These are phyloP conservation scores for Hymenoscyphus occultus DNA, from an alignment of 2,329 filamentous ascomycete genomes.

Conservation along the genomic window DNA sequence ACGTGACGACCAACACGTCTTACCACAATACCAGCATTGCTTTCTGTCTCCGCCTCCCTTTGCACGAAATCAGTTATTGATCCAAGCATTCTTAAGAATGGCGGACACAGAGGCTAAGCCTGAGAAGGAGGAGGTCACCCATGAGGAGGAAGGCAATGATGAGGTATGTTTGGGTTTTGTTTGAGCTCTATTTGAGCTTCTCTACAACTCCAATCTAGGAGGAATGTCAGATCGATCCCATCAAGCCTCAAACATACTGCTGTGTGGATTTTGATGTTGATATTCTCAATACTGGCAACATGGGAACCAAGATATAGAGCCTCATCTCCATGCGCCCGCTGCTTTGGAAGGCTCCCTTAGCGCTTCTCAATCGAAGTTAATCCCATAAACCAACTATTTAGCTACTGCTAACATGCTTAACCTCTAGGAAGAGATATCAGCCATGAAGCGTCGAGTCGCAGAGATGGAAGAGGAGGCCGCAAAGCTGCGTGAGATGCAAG, in stretches of 20 bases:
- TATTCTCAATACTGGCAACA: neutral
- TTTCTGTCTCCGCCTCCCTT: slow-evolving; percentile 1
- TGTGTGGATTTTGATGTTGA: neutral
- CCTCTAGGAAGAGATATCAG: slow-evolving; percentile 70
- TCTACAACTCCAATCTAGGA: neutral
- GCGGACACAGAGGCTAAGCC: slow-evolving; percentile 31
- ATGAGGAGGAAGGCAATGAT: slow-evolving; percentile 35
- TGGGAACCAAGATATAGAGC: neutral
- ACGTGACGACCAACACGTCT: neutral
- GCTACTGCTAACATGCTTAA: neutral
- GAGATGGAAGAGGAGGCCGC: slow-evolving; percentile 90
- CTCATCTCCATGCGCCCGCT: neutral
- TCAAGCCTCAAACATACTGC: neutral
- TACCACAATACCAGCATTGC: neutral
- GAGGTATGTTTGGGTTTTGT: slow-evolving; percentile 28
- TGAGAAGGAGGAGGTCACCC: slow-evolving; percentile 30
- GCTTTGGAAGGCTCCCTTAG: neutral
- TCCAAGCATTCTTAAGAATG: slow-evolving; percentile 24
- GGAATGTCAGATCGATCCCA: neutral
- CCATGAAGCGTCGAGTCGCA: slow-evolving; percentile 81
- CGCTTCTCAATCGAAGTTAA: neutral
- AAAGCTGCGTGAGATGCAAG: slow-evolving; percentile 84
- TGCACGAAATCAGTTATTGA: neutral
- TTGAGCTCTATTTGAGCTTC: neutral
- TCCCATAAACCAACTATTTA: neutral